Evolutionary conservation across 192 early-diverging fungal species (phyloP).

Genomic region (Coemansia sp.): DNA sequence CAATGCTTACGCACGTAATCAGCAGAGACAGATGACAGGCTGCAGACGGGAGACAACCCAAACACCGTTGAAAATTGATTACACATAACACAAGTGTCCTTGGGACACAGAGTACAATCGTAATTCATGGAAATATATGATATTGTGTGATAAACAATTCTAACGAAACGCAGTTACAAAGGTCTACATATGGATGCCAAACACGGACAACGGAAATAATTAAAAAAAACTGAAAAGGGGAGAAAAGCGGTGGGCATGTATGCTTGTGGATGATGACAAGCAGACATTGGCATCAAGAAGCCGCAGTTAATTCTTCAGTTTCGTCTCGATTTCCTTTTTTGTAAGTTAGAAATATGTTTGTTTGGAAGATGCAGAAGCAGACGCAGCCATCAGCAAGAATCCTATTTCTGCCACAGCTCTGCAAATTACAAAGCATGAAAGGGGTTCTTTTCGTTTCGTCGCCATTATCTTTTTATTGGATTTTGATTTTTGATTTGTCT

Average conservation of each 20-base stretch:
- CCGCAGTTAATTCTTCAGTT: slow-evolving; percentile 4
- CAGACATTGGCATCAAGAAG: slow-evolving; percentile 2
- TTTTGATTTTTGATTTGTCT: not conserved
- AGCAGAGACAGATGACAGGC: slow-evolving; percentile 1
- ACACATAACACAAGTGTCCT: not conserved
- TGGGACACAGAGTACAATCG: not conserved
- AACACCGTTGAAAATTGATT: not conserved
- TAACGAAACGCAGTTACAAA: no score
- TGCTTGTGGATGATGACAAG: not conserved
- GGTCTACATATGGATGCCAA: no score
- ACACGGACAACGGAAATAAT: no score
- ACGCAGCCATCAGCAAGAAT: slow-evolving; percentile 10
- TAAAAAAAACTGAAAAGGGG: no score
- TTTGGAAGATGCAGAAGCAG: slow-evolving; percentile 8
- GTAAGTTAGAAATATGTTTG: not conserved
- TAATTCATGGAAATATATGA: not conserved
- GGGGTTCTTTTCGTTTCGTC: not conserved
- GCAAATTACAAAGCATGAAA: slow-evolving; percentile 10
- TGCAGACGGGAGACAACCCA: not conserved
- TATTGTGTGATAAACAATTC: not conserved
- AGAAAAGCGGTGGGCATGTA: no score
- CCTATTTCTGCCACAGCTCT: slow-evolving; percentile 5
- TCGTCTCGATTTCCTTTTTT: slow-evolving; percentile 5
- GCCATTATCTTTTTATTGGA: not conserved
- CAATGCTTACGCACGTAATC: not conserved